Evolutionary conservation across 768 basidiomycete species (phyloP).

Genomic region (Lentinula raphanica): DNA sequence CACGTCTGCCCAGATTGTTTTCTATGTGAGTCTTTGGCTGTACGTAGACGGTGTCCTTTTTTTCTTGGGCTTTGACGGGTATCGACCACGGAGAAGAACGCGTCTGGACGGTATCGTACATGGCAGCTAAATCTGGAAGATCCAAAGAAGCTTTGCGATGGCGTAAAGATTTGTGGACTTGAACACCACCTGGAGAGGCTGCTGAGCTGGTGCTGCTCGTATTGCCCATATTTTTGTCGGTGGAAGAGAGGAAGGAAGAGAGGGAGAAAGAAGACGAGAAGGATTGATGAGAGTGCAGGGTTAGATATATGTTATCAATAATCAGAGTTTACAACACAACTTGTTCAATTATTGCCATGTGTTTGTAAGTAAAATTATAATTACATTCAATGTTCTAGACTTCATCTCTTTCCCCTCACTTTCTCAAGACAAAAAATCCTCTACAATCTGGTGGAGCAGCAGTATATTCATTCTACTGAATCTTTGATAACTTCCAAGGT

Average conservation of each 20-base stretch:
- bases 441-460: neutral
- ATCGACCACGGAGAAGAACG: neutral
- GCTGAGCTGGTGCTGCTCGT: neutral
- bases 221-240: neutral
- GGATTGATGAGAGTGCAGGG: neutral
- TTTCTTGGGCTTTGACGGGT: neutral
- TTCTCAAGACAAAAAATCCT: no score
- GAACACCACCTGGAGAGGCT: neutral
- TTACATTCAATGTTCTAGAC: neutral
- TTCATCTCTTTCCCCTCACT: neutral
- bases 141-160: neutral
- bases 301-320: neutral
- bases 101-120: neutral
- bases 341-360: neutral
- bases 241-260: neutral
- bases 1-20: neutral
- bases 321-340: neutral
- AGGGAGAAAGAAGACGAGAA: neutral
- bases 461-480: neutral
- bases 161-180: conserved; percentile 4
- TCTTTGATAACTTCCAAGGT: no score
- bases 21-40: conserved; percentile 1
- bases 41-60: neutral
- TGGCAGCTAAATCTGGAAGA: conserved; percentile 3
- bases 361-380: neutral